phyloP scores from a whole-genome alignment of 2,329 filamentous ascomycete genomes.

The Pyrenochaeta sp. region DNA sequence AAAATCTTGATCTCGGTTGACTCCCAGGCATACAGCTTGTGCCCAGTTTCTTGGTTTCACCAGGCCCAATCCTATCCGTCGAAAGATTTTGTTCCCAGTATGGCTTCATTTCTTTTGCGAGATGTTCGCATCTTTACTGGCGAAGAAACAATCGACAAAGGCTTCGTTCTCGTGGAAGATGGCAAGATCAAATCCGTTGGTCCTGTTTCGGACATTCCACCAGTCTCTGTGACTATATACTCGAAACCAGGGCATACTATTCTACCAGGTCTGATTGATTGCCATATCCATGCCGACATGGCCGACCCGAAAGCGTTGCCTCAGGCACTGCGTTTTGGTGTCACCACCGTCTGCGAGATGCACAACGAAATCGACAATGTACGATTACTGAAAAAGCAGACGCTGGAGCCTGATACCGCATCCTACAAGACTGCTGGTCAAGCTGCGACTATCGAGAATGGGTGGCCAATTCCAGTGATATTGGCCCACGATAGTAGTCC shows the following conservation, averaged over 20 bases:
- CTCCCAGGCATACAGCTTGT: not conserved
- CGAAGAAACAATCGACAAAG: slow-evolving; percentile 50
- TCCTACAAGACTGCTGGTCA: slow-evolving; percentile 60
- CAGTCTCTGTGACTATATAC: slow-evolving; percentile 35
- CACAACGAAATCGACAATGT: slow-evolving; percentile 49
- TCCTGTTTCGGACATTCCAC: slow-evolving; percentile 21
- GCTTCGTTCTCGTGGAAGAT: slow-evolving; percentile 52
- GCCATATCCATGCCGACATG: slow-evolving; percentile 58
- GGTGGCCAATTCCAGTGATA: slow-evolving; percentile 60
- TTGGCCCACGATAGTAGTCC: slow-evolving; percentile 48
- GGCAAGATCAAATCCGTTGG: slow-evolving; percentile 52
- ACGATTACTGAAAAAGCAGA: slow-evolving; percentile 37
- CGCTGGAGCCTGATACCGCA: slow-evolving; percentile 48
- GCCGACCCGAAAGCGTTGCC: slow-evolving; percentile 51
- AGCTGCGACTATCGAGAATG: slow-evolving; percentile 61
- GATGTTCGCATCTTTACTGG: slow-evolving; percentile 60
- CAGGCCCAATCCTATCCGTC: not conserved
- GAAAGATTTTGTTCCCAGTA: slow-evolving; percentile 6
- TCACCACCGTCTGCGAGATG: slow-evolving; percentile 63
- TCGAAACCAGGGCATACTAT: slow-evolving; percentile 58
- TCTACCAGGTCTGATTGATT: slow-evolving; percentile 61
- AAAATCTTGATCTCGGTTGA: no score
- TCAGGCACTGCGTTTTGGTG: slow-evolving; percentile 59
- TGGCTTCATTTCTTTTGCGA: slow-evolving; percentile 51
- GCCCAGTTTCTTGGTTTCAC: not conserved